Base-by-base conservation (phyloP, 148 eudicot genomes). In the Tetragonia tetragonoides region DNA sequence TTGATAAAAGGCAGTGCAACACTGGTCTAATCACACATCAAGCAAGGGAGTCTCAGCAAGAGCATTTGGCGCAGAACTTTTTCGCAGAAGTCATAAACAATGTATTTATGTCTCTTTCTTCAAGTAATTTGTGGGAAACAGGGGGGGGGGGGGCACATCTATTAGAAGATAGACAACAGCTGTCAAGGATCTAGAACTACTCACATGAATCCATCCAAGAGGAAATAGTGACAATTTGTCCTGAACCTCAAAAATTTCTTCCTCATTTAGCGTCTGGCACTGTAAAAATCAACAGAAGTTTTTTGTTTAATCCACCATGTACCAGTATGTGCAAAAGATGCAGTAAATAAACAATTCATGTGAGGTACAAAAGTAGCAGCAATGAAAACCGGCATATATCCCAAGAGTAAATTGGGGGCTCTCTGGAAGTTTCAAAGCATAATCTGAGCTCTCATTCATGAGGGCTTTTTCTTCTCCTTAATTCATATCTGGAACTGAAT, bases 171-270 rank as follows among this genome's bases (percentile, higher is more conserved):
- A 20, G 15, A 44, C 18, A 59, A 28, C 60, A 68, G 37, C 41
- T 47, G 37, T 37, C 37, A 63, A 34, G 73, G 57, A 54, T 24
- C 44, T 66, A 72, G 68, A 68, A 80, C 57, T 46, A 87, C 99
- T 90, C 78, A 95, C 99, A 75, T 95, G 99, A 81, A 95, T 95
- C 99, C 99, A 95, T 49, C 99, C 97, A 74, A 95, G 99, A 49
- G 90, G 97, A 77, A 95, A 93, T 66, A 95, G 90, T 38, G 99
- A 95, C 39, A 76, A 72, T 77, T 81, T 89, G 88, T 95, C 99
- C 83, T 95, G 99, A 85, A 90, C 93, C 82, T 95, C 99, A 79
- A 93, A 95, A 24, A 95, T 90, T 75, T 95, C 98, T 83, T 95
- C 99, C 90, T 95, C 99, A 64, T 90, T 95, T 74, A 90, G 75